Base-by-base conservation (phyloP, 176 grass and related monocot genomes). In the Phyllostachys edulis region DNA sequence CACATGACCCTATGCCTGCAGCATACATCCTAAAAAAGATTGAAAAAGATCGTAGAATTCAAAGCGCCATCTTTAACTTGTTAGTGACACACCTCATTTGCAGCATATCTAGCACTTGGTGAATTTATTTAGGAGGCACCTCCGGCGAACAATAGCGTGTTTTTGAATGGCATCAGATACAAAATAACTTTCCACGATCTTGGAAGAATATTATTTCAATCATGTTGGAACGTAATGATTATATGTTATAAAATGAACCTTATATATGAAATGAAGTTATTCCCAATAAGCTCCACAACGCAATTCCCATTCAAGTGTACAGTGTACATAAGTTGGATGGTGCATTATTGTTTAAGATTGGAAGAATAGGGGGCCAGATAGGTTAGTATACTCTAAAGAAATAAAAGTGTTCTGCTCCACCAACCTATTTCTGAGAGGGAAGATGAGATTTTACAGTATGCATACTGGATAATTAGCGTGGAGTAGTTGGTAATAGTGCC, bases 361-460 rank as follows among this genome's bases (percentile, higher is more conserved):
- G 36, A 67, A 62, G 37, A 45, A 16, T 46, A 13, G 45, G 40
- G 34, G 5, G 5, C 5, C 17, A 78, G 8, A 51, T 27, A 36
- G 69, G 17, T 44, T 27, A 59, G 7, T 16, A 41, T 55, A 55
- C 34, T 16, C 18, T 3, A 23, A 9, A 18, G 38, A 18, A 63
- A 63, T 5, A 27, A 42, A 52, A 54, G 41, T 32, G 41, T 63
- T 69, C 3, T 39, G 36, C 49, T 38, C 37, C 14, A 24, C 50
- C 13, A 68, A 63, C 18, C 56, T 73, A 73, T 72, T 54, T 29
- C 1, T 75, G 26, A 57, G 63, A 56, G 45, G 10, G 32, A 27
- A 85, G 47, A 51, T 39, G 61, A 55, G 47, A 72, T 79, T 88
- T 84, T 57, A 67, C 70, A 62, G 70, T 32, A 44, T 1, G 4